Base-by-base conservation (phyloP, 192 early-diverging fungal genomes). In the Backusella australiensis region DNA sequence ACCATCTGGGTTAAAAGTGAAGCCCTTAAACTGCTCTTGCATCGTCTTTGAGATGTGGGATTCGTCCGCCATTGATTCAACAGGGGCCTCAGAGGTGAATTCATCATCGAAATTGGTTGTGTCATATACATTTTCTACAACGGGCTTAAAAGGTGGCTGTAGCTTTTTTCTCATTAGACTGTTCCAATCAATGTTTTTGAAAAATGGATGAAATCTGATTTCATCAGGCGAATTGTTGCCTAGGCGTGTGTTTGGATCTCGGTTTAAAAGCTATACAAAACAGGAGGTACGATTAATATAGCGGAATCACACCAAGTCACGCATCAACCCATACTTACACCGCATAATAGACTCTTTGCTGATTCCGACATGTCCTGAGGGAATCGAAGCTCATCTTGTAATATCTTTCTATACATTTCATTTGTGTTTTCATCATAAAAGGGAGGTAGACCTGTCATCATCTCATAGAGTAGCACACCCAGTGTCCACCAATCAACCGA, bases 401-500 rank as follows among this genome's bases (percentile, higher is more conserved):
- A 86, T 75, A 98, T 98, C 80, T 96, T 96, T 66, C 92, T 84
- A 84, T 98, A 97, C 94, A 97, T 97, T 77, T 96, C 95, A 77
- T 97, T 95, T 65, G 91, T 92, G 75, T 97, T 96, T 75, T 96
- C 96, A 78, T 96, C 96, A 78, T 96, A 97, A 81, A 96, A 98
- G 4, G 96, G 96, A 44, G 96, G 95, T 38, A 93, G 85, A 38
- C 94, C 94, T 21, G 93, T 92, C 83, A 96, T 85, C 94, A 95
- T 95, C 79, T 96, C 94, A 81, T 92, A 98, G 6, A 98, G 83
- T 63, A 97, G 84, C 34, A 96, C 92, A 44, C 97, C 97, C 67
- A 98, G 86, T 9, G 96, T 92, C 96, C 95, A 99, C 98, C 98
- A 99, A 87, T 99, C 98, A 5, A 98, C 96, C 6, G 93, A 91